Evolutionary conservation across 2,329 filamentous ascomycete genomes (phyloP).

Genomic region (Aspergillus flavus): DNA sequence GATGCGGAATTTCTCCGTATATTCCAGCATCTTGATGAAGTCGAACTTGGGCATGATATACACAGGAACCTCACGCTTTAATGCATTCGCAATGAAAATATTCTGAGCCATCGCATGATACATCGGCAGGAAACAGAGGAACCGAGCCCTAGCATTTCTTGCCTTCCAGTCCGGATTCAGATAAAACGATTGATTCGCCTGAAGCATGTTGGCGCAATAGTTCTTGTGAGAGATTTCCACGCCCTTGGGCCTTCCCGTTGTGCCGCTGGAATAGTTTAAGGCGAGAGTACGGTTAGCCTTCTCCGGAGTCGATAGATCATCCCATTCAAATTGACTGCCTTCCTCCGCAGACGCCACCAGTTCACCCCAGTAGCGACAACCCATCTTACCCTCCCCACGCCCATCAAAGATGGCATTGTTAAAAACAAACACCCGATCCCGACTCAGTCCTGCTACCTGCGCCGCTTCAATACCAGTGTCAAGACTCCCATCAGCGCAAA

Average conservation of each 20-base stretch:
- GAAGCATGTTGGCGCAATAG: slow-evolving; percentile 70
- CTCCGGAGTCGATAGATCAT: slow-evolving; percentile 47
- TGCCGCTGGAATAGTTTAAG: slow-evolving; percentile 75
- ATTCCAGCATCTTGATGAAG: slow-evolving; percentile 69
- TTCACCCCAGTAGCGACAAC: slow-evolving; percentile 65
- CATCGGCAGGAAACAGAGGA: slow-evolving; percentile 73
- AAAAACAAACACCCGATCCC: slow-evolving; percentile 65
- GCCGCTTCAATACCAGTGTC: slow-evolving; percentile 69
- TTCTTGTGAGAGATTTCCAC: slow-evolving; percentile 79
- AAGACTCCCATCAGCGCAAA: slow-evolving; percentile 61
- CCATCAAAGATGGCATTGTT: slow-evolving; percentile 58
- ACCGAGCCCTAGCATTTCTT: slow-evolving; percentile 45
- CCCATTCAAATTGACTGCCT: slow-evolving; percentile 65
- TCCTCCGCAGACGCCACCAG: slow-evolving; percentile 57
- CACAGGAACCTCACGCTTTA: slow-evolving; percentile 58
- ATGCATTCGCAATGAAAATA: slow-evolving; percentile 64
- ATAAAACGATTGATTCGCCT: slow-evolving; percentile 55
- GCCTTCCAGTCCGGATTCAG: slow-evolving; percentile 54
- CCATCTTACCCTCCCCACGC: slow-evolving; percentile 34
- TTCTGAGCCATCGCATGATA: slow-evolving; percentile 76
- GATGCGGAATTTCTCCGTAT: slow-evolving; percentile 69
- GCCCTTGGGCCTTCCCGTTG: slow-evolving; percentile 81
- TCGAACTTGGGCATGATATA: slow-evolving; percentile 82
- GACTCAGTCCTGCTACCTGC: slow-evolving; percentile 56
- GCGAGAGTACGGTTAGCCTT: slow-evolving; percentile 49